Evolutionary conservation across 2,329 filamentous ascomycete species (phyloP).

Genomic region (Botrytis hyacinthi): DNA sequence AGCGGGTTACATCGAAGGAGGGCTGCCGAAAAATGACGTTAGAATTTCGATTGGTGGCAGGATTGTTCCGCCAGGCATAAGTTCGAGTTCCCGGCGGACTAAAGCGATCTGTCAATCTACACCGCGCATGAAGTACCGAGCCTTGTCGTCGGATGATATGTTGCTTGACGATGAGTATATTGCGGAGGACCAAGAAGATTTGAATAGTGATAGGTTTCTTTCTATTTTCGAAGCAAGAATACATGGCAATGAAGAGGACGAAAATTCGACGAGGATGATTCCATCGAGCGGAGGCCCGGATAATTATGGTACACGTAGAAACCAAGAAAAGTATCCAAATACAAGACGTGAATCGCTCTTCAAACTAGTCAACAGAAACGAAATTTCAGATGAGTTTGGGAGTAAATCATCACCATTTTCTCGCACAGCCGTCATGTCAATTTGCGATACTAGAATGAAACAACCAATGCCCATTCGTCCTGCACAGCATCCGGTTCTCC

Average conservation of each 20-base stretch:
- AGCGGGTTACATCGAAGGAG: neutral
- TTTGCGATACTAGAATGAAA: neutral
- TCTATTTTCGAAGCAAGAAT: neutral
- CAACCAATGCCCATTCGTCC: constrained; percentile 14
- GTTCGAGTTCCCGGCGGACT: constrained; percentile 30
- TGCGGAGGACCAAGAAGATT: neutral
- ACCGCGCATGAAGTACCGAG: constrained; percentile 12
- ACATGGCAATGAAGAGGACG: neutral
- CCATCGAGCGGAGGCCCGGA: neutral
- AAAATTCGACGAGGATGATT: neutral
- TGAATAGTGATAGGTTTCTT: neutral
- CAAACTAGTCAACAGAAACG: neutral
- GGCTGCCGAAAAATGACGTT: constrained; percentile 27
- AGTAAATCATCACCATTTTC: neutral
- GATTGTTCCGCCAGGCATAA: constrained; percentile 30
- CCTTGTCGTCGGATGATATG: constrained; percentile 35
- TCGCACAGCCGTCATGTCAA: neutral
- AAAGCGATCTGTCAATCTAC: constrained; percentile 12
- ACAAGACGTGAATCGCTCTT: neutral
- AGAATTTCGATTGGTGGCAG: constrained; percentile 36
- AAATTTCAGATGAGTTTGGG: neutral
- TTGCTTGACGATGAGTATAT: constrained; percentile 31
- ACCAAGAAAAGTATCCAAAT: neutral
- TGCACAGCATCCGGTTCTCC: constrained; percentile 25
- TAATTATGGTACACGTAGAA: too few species aligned